A percentile compares a stretch with the other conserved stretches of the same genome.
Conservation (phyloP, 148 eudicot genomes). For the Talinum fruticosum region DNA sequence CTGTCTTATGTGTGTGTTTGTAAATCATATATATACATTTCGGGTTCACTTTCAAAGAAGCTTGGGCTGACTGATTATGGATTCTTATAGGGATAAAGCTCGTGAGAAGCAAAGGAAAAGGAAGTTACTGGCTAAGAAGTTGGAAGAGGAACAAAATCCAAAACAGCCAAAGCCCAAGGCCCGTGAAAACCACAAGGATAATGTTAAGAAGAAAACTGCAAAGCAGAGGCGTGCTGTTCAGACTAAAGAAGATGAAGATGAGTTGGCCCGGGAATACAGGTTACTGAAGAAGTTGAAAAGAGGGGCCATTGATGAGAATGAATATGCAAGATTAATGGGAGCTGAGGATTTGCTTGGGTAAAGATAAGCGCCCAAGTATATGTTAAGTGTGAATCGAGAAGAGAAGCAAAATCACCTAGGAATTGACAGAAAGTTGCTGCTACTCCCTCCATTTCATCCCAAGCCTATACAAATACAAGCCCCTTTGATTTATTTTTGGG, state of each 20-base stretch:
- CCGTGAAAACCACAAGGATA: constrained; percentile 25
- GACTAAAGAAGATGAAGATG: constrained; percentile 76
- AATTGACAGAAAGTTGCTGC: not conserved
- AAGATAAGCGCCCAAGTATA: not conserved
- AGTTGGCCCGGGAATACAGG: constrained; percentile 62
- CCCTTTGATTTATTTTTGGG: not conserved
- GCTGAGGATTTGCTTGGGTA: constrained; percentile 62
- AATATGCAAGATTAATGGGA: constrained; percentile 75
- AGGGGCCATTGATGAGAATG: constrained; percentile 69
- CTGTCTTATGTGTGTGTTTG: not conserved
- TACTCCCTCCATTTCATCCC: not conserved
- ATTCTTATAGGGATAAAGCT: constrained; percentile 66
- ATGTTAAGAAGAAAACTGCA: constrained; percentile 74
- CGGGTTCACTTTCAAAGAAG: too few species aligned
- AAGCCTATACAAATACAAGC: too few species aligned
- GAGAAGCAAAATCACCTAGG: not conserved
- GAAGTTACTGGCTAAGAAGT: constrained; percentile 67
- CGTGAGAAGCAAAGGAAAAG: constrained; percentile 94
- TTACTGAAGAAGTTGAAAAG: constrained; percentile 75
- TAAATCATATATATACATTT: not conserved
- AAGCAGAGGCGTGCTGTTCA: constrained; percentile 79
- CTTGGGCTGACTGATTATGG: not conserved
- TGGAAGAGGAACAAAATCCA: constrained; percentile 40
- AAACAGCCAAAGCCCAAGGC: constrained; percentile 45
- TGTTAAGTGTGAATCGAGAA: not conserved